phyloP scores from a whole-genome alignment of 306 rosid species.

The Cucurbita pepo region DNA sequence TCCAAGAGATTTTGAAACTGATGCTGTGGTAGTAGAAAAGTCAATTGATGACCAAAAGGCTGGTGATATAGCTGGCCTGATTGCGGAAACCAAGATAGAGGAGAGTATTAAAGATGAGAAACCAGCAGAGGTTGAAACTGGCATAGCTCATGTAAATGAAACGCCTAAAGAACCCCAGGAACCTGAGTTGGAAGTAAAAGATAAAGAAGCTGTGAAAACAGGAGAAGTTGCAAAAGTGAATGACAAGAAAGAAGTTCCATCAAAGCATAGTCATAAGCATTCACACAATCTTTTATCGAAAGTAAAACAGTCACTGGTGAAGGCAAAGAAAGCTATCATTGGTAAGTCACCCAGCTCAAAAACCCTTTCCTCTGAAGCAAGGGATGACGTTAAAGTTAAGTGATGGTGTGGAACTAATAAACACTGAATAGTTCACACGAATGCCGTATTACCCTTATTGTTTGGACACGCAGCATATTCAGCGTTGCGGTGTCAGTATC shows the following conservation, averaged over 20 bases:
- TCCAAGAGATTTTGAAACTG: neutral
- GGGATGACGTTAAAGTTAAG: slow-evolving; percentile 18
- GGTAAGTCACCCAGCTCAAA: slow-evolving; percentile 72
- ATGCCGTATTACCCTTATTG: neutral
- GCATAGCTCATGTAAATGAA: neutral
- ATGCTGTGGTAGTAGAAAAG: neutral
- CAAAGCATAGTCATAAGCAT: slow-evolving; percentile 50
- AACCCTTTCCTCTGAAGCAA: slow-evolving; percentile 35
- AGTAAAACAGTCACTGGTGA: slow-evolving; percentile 68
- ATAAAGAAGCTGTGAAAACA: neutral
- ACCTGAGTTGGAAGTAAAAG: neutral
- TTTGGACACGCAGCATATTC: neutral
- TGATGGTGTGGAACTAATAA: neutral
- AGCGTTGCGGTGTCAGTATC: neutral
- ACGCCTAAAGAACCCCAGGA: neutral
- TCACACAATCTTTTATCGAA: slow-evolving; percentile 58
- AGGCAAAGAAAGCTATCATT: slow-evolving; percentile 75
- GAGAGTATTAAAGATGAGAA: neutral
- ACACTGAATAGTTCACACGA: neutral
- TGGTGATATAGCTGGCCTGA: neutral
- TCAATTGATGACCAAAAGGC: slow-evolving; percentile 1
- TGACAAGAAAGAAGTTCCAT: slow-evolving; percentile 11
- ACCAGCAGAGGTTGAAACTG: neutral
- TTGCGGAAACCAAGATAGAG: slow-evolving; percentile 7
- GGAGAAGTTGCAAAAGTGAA: neutral